Conservation (phyloP, 106 monocot species). For the Acanthochlamys bracteata region DNA sequence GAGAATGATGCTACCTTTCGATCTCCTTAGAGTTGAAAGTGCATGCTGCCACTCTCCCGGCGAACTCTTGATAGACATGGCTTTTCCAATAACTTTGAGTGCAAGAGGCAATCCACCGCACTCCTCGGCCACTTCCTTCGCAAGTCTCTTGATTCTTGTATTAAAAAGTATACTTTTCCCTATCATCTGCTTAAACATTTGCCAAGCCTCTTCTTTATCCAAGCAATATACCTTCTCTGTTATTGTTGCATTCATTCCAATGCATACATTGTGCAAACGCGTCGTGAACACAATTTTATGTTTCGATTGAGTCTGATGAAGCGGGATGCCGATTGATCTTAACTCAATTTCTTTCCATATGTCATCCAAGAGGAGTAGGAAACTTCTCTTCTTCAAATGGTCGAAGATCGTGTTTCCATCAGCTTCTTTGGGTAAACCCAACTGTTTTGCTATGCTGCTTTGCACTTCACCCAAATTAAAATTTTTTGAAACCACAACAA, state of each 20-base stretch:
- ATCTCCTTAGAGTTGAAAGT: background rate
- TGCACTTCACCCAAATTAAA: constrained; percentile 1
- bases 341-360: constrained; percentile 15
- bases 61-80: constrained; percentile 5
- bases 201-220: constrained; percentile 1
- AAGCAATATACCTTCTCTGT: constrained; percentile 2
- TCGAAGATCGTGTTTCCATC: background rate
- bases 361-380: constrained; percentile 21
- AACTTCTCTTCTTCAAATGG: constrained; percentile 9
- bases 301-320: background rate
- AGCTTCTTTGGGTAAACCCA: background rate
- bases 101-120: constrained; percentile 23
- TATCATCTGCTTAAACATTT: constrained; percentile 4
- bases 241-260: constrained; percentile 1
- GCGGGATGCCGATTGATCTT: constrained; percentile 3
- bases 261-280: background rate
- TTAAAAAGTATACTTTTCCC: background rate
- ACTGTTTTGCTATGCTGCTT: background rate
- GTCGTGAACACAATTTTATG: constrained; percentile 11
- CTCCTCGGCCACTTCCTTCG: constrained; percentile 11
- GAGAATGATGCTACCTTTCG: background rate
- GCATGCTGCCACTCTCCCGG: background rate
- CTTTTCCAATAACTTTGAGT: constrained; percentile 2
- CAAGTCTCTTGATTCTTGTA: constrained; percentile 2
- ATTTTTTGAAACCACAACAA: background rate